Evolutionary conservation across 352 stramenopile genomes (phyloP).

Genomic region (Aphanomyces euteiches): DNA sequence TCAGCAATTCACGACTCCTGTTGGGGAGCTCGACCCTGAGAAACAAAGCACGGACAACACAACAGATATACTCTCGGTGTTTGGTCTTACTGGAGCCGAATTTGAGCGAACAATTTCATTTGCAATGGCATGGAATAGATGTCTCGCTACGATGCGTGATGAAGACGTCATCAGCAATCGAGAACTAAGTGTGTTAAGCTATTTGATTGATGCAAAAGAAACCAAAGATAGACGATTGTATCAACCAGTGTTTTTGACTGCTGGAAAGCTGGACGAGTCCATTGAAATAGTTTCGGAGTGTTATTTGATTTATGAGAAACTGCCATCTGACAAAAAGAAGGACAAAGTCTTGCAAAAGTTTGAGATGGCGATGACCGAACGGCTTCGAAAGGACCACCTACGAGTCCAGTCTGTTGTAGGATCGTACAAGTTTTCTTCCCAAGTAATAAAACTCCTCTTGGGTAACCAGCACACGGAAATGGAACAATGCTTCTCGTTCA

Average conservation of each 20-base stretch:
- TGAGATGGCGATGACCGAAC: slow-evolving; percentile 81
- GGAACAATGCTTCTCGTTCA: slow-evolving; percentile 81
- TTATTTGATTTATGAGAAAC: slow-evolving; percentile 71
- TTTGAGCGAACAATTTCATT: slow-evolving; percentile 86
- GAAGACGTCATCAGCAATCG: slow-evolving; percentile 81
- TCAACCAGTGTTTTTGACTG: slow-evolving; percentile 74
- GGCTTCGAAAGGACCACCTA: slow-evolving; percentile 78
- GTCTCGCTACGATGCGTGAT: slow-evolving; percentile 65
- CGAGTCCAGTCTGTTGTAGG: slow-evolving; percentile 71
- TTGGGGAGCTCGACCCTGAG: slow-evolving; percentile 2
- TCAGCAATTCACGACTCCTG: slow-evolving; percentile 14
- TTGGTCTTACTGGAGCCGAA: slow-evolving; percentile 66
- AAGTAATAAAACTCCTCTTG: slow-evolving; percentile 70
- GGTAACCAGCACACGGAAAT: slow-evolving; percentile 78
- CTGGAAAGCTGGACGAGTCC: slow-evolving; percentile 79
- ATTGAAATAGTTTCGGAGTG: slow-evolving; percentile 82
- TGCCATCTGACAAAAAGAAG: slow-evolving; percentile 84
- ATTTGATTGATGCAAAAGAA: slow-evolving; percentile 81
- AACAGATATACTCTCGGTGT: slow-evolving; percentile 52
- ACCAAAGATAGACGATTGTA: slow-evolving; percentile 75
- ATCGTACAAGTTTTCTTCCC: slow-evolving; percentile 84
- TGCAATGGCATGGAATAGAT: slow-evolving; percentile 86
- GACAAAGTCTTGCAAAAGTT: slow-evolving; percentile 84
- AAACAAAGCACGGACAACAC: slow-evolving; percentile 37
- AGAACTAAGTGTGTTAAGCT: slow-evolving; percentile 80